Base-by-base conservation (phyloP, 768 basidiomycete genomes). In the Boletus pseudo-olivaceus region DNA sequence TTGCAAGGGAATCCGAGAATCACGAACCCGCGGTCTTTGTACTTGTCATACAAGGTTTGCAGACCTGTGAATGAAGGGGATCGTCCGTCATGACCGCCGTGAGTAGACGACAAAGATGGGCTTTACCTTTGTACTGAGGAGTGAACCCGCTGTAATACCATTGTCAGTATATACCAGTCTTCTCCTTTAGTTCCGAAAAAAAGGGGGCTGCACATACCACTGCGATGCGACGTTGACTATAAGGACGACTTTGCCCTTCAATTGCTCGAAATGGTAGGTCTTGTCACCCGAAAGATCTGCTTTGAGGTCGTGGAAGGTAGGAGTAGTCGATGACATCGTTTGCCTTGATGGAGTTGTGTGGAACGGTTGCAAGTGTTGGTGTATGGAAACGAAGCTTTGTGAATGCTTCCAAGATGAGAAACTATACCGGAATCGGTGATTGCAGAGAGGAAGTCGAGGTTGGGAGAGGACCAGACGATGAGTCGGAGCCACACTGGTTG, bases 1-100 rank as follows among this genome's bases (percentile, higher is more conserved):
- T 95, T 92, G 72, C 86, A 93, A 11, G 95, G 95, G 78, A 96
- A 96, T 3, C 93, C 93, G 48, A 97, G 78, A 52, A 97, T 82
- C 47, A 85, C 78, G 42, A 96, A 78, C 7, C 78, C 90, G 51
- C 79, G 74, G 48, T 86, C 85, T 66, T 88, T 85, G 76, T 92
- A 88, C 67, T 89, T 89, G 51, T 93, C 80, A 69, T 95, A 82
- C 17, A 94, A 75, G 17, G 73, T 72, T 71, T 98, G 90, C 23
- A 98, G 82, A 43, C 90, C 93, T 79, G 62, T 48, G 26, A 15
- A 19, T 5, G 27, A 17, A 12, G n/a, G 20, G n/a, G 30, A 29
- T 37, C 43, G 43, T 33, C 39, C 8, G 37, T 51, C 40, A 9
- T 29, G 8, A 27, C 15, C 8, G 65, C 29, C 39, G 20, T 7